These are phyloP conservation scores for Dictyostelium brefeldianum DNA, from an alignment of 78 protist species.

Conservation along the genomic window DNA sequence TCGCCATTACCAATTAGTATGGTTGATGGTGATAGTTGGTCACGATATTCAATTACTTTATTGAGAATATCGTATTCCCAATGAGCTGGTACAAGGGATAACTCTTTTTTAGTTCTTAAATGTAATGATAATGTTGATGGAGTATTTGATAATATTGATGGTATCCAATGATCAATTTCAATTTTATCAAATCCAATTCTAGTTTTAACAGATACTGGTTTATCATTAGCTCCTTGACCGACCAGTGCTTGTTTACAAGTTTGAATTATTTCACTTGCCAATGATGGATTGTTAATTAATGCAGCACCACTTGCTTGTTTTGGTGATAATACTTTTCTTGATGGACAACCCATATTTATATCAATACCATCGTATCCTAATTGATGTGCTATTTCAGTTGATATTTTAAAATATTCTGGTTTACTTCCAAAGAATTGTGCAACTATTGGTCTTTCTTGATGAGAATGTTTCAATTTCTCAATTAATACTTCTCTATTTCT, in stretches of 20 bases:
- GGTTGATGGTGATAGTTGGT: slow-evolving; percentile 21
- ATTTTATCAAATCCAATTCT: slow-evolving; percentile 72
- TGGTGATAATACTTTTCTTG: slow-evolving; percentile 65
- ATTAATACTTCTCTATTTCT: not conserved
- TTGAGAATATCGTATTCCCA: slow-evolving; percentile 49
- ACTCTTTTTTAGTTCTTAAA: slow-evolving; percentile 63
- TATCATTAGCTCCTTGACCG: not conserved
- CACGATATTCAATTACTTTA: not conserved
- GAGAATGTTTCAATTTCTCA: not conserved
- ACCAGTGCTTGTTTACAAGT: too few species aligned
- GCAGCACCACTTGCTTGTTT: slow-evolving; percentile 67
- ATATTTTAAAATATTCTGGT: slow-evolving; percentile 25
- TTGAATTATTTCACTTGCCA: slow-evolving; percentile 18
- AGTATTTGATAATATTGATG: not conserved
- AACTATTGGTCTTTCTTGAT: slow-evolving; percentile 29
- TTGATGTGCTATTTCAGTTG: slow-evolving; percentile 3
- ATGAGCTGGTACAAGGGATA: slow-evolving; percentile 66
- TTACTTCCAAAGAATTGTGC: slow-evolving; percentile 66
- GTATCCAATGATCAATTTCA: slow-evolving; percentile 67
- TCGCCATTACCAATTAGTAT: slow-evolving; percentile 64
- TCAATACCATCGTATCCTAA: slow-evolving; percentile 54
- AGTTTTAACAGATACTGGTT: slow-evolving; percentile 63
- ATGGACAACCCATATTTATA: slow-evolving; percentile 78
- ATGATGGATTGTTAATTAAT: slow-evolving; percentile 3
- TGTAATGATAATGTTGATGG: slow-evolving; percentile 37